phyloP scores from a whole-genome alignment of 1,284 basidiomycete genomes.

The Irpex lacteus region DNA sequence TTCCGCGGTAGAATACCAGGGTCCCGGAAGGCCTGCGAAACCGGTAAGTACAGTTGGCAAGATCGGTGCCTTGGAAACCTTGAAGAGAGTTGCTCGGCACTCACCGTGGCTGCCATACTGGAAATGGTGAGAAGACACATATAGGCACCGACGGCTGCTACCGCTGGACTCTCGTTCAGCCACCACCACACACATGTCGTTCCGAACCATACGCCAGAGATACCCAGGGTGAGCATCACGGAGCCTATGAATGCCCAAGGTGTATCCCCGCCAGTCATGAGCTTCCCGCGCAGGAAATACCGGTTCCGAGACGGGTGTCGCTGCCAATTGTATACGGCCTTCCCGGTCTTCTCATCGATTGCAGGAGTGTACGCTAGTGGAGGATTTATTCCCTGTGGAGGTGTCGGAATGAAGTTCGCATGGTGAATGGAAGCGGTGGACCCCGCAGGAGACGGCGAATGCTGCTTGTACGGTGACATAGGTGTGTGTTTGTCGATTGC shows the following conservation, averaged over 20 bases:
- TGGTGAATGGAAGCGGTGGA: slow-evolving; percentile 29
- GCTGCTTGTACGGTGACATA: slow-evolving; percentile 24
- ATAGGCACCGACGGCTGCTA: slow-evolving; percentile 75
- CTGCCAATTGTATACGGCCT: slow-evolving; percentile 52
- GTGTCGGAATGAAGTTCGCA: slow-evolving; percentile 39
- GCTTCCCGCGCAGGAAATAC: slow-evolving; percentile 70
- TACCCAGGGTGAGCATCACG: slow-evolving; percentile 57
- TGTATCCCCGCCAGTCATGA: slow-evolving; percentile 84
- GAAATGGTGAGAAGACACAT: slow-evolving; percentile 73
- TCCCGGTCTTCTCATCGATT: slow-evolving; percentile 37
- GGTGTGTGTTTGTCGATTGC: slow-evolving; percentile 12
- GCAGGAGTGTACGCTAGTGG: slow-evolving; percentile 46
- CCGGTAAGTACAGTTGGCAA: background rate
- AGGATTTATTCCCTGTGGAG: slow-evolving; percentile 23
- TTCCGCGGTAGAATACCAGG: slow-evolving; percentile 88
- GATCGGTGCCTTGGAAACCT: slow-evolving; percentile 7
- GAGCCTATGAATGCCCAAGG: slow-evolving; percentile 74
- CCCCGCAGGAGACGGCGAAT: slow-evolving; percentile 20
- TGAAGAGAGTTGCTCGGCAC: slow-evolving; percentile 24
- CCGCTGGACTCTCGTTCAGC: slow-evolving; percentile 70
- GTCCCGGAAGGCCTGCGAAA: slow-evolving; percentile 71
- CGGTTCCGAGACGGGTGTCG: slow-evolving; percentile 67
- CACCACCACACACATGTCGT: slow-evolving; percentile 89
- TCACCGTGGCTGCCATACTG: slow-evolving; percentile 74
- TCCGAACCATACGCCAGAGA: slow-evolving; percentile 79